Evolutionary conservation across 352 stramenopile genomes (phyloP), one percentile per base, ranked within the genome.

Genomic region (Lagenidium giganteum): DNA sequence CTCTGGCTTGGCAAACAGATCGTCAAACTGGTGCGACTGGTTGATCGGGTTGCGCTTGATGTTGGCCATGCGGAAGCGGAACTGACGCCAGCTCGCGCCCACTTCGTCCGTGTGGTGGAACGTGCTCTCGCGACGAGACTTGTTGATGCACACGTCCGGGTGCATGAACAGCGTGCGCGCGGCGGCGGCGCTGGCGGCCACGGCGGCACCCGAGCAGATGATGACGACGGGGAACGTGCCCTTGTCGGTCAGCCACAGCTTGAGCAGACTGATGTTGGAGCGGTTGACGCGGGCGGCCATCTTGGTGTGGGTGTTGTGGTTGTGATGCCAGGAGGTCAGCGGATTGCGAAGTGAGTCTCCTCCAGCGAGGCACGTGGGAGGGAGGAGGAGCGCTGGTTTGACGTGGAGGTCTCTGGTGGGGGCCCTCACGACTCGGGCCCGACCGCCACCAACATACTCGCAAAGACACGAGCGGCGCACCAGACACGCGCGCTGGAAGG

Each of bases 31-130:
- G 22, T 59, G 66, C n/a, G 69, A 85, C 66, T 85, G 69, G 64
- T 85, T 85, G 56, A 85, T 85, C 32, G 66, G 68, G 57, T 85
- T 85, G 56, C 69, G 67, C 47, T 69, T 40, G 20, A 82, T 54
- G 51, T 82, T 85, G 18, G 72, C 72, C 51, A 85, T 70, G 34
- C 61, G 57, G 58, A 83, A 85, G 39, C 72, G 72, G 67, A 74
- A 74, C 51, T 80, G 67, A 23, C 72, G 69, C 72, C 72, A 85
- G 30, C 51, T 21, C 17, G 55, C 45, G 9, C 72, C 72, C 6
- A 44, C 52, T 25, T 72, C 59, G 37, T 64, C 61, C 37, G 70
- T 51, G 60, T 83, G 58, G 59, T 83, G 69, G 35, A 82, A 38
- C 37, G 51, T 20, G 17, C 50, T 41, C 50, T 67, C 59, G 29